Base-by-base conservation (phyloP, 2,329 filamentous ascomycete genomes). In the Diaporthe citriasiana region DNA sequence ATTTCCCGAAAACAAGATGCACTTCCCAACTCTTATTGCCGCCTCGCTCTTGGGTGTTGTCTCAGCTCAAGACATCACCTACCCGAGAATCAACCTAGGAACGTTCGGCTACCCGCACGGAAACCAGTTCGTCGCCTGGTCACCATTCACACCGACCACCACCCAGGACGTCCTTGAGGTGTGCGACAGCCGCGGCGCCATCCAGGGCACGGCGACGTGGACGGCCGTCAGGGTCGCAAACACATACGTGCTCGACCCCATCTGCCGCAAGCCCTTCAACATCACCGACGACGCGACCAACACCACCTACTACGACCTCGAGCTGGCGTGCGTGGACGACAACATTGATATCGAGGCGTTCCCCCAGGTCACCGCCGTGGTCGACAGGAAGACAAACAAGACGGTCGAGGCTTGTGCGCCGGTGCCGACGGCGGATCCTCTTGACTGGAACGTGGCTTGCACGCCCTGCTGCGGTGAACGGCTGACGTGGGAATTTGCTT, bases 191-290 rank as follows among this genome's bases (percentile, higher is more conserved):
- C 0, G 1, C 12, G 63, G 63, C 45, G 45, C 63, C 30, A 66
- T 66, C 1, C 7, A 27, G 30, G 63, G 63, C 63, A 66, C 63
- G 63, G 63, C 63, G 30, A 66, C 63, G 30, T 66, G 63, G 63
- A 66, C 63, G 8, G 45, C 63, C 22, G 9, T 66, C 45, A 35
- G 63, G 19, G 45, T 66, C 27, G 10, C 3, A 2, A 66, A 51
- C 63, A 66, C 63, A 7, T 66, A 66, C 63, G 63, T 51, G 19
- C 15, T 66, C 7, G 60, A 66, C 60, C 60, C 60, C 30, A 66
- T 66, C 45, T 66, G 60, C 30, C 42, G 60, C 30, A 51, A 51
- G 12, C 60, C 60, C 6, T 66, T 66, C 60, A 51, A 66, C 60
- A 66, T 66, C 42, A 66, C 60, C 60, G 60, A 66, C 30, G 60